Evolutionary conservation across 1,139 yeast genomes (phyloP), one percentile per base, ranked within the genome.

Genomic region (Yamadazyma spencermartinsiae): DNA sequence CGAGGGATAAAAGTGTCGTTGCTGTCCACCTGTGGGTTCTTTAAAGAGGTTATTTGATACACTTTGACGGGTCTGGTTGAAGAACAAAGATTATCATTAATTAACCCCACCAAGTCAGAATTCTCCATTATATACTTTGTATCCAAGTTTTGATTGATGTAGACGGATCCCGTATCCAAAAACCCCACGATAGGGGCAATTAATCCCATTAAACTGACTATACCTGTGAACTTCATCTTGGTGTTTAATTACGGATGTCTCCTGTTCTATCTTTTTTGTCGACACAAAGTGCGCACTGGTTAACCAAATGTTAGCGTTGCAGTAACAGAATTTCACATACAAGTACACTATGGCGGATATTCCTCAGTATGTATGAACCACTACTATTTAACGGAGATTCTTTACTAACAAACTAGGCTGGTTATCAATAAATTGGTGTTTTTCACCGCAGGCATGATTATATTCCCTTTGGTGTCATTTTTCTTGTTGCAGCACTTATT

Each of bases 401-500:
- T 18, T 17, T 44, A 50, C 56, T 49, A 52, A 48, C 55, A 23
- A 27, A 28, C 23, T 49, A 80, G 88, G 49, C 58, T 78, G 26
- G 89, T 84, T 37, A 64, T 84, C 38, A 74, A 73, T 49, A 90
- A 90, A 62, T 79, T 92, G 49, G 76, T 87, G 61, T 74, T 86
- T 53, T 90, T 88, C 75, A 88, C 98, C 10, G 87, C 76, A 3
- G 88, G 95, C 37, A 90, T 92, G 97, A 80, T 92, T 41, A 61
- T 80, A 21, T 74, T 83, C 35, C 98, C 98, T 8, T 56, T 92
- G 49, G 44, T 74, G 34, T 68, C 88, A 2, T 92, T 92, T 63
- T 92, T 90, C 61, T 46, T 72, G 7, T 63, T 77, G 25, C 88
- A 84, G 54, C 71, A 68, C 50, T 49, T 75, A 20, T 74, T 70